Evolutionary conservation across 148 eudicot genomes (phyloP).

Genomic region (Chenopodium suecicum): DNA sequence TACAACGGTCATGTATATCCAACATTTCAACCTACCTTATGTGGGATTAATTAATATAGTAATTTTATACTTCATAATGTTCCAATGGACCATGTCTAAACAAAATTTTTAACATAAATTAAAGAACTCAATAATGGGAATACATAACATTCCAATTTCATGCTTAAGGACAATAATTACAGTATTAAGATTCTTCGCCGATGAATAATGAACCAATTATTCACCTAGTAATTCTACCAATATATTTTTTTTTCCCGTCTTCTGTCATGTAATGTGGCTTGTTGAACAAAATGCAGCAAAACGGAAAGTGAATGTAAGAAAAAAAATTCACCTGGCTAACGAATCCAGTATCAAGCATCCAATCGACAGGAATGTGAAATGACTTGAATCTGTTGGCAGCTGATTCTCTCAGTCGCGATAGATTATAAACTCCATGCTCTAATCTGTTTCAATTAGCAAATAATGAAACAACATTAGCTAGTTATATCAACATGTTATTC

Average conservation of each 20-base stretch:
- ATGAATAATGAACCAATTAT: background rate
- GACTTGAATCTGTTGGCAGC: constrained; percentile 68
- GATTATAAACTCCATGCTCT: constrained; percentile 83
- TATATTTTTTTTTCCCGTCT: no score
- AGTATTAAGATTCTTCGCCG: background rate
- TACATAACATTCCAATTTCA: constrained; percentile 6
- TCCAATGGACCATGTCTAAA: constrained; percentile 9
- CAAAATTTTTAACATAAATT: constrained; percentile 12
- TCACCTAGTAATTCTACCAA: constrained; percentile 2
- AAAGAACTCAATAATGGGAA: background rate
- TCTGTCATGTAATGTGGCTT: no score
- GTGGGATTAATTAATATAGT: background rate
- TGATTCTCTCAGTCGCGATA: constrained; percentile 86
- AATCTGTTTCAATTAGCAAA: constrained; percentile 45
- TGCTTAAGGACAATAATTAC: constrained; percentile 8
- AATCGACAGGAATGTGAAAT: constrained; percentile 77
- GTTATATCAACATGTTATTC: background rate
- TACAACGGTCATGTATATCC: constrained; percentile 1
- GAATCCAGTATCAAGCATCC: constrained; percentile 90
- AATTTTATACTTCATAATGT: background rate
- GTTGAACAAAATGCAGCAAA: background rate
- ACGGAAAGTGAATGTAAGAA: background rate
- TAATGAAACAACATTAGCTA: background rate
- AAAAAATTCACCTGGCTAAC: constrained; percentile 62
- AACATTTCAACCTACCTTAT: background rate